Conservation (phyloP, 1,139 yeast genomes). For the Kluyveromyces sp. region DNA sequence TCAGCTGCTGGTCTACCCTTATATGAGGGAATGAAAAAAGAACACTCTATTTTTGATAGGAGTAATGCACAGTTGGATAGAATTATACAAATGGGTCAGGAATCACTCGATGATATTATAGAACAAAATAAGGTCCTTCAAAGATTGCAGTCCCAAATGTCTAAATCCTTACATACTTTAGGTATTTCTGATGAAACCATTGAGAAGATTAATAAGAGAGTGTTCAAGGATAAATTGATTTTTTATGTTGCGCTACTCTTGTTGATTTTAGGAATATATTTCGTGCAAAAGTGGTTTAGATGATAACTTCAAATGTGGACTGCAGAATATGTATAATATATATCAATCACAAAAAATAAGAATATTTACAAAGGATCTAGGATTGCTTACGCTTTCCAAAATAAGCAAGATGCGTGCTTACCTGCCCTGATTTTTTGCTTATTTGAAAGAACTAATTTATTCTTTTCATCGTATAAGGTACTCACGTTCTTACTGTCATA, state of each 20-base stretch:
- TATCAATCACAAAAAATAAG: neutral
- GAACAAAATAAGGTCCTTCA: conserved; percentile 73
- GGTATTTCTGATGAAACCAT: conserved; percentile 88
- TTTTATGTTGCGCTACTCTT: conserved; percentile 70
- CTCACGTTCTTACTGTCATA: conserved; percentile 3
- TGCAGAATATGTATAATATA: too few species aligned
- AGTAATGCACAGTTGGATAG: conserved; percentile 83
- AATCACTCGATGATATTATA: conserved; percentile 76
- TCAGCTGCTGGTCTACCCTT: conserved; percentile 35
- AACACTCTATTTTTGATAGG: conserved; percentile 54
- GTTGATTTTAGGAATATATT: conserved; percentile 62
- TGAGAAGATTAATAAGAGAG: conserved; percentile 69
- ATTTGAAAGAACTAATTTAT: conserved; percentile 42
- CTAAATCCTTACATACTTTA: conserved; percentile 64
- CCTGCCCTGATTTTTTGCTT: conserved; percentile 62
- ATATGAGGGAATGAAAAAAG: conserved; percentile 64
- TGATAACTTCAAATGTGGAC: neutral
- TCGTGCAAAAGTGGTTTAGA: conserved; percentile 45
- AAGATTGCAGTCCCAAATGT: conserved; percentile 56
- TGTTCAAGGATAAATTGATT: conserved; percentile 82
- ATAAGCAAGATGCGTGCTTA: conserved; percentile 54
- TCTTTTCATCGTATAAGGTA: conserved; percentile 32
- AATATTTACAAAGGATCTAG: neutral
- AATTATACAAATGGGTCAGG: conserved; percentile 81
- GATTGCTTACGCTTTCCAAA: conserved; percentile 32